phyloP scores from a whole-genome alignment of 345 rosid species.

The Pseudoturritis turrita region DNA sequence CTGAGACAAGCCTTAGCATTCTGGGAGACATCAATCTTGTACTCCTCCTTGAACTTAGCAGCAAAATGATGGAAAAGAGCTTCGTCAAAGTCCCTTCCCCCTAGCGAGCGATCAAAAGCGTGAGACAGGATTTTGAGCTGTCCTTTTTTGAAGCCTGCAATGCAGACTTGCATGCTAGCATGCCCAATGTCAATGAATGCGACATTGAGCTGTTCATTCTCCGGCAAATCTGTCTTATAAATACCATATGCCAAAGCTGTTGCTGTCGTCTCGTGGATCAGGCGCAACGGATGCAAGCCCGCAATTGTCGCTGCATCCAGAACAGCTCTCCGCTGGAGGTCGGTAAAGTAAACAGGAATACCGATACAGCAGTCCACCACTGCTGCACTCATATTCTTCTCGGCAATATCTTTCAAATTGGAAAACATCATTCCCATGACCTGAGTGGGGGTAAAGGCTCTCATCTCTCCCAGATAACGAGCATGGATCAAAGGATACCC shows the following conservation, averaged over 20 bases:
- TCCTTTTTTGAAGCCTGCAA: constrained; percentile 79
- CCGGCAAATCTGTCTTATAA: constrained; percentile 92
- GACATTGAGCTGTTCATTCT: constrained; percentile 75
- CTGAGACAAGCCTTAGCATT: constrained; percentile 87
- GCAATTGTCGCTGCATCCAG: constrained; percentile 92
- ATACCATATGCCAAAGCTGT: constrained; percentile 97
- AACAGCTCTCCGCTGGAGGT: constrained; percentile 90
- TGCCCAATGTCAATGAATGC: constrained; percentile 93
- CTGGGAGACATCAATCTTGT: constrained; percentile 83
- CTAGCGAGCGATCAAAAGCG: constrained; percentile 70
- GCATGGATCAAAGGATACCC: constrained; percentile 89
- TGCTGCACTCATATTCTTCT: constrained; percentile 78
- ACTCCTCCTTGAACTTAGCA: constrained; percentile 69
- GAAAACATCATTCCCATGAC: constrained; percentile 86
- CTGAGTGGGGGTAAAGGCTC: constrained; percentile 88
- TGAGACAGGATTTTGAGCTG: constrained; percentile 78
- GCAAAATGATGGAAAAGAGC: constrained; percentile 81
- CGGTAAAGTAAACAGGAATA: constrained; percentile 88
- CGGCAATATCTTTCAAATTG: constrained; percentile 75
- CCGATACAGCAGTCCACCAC: constrained; percentile 96
- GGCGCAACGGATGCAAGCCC: constrained; percentile 77
- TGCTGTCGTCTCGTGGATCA: constrained; percentile 91
- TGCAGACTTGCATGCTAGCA: constrained; percentile 94
- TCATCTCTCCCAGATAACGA: constrained; percentile 72
- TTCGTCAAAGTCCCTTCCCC: constrained; percentile 98